Base-by-base conservation (phyloP, 169 alveolate species). In the Eimeria brunetti region DNA sequence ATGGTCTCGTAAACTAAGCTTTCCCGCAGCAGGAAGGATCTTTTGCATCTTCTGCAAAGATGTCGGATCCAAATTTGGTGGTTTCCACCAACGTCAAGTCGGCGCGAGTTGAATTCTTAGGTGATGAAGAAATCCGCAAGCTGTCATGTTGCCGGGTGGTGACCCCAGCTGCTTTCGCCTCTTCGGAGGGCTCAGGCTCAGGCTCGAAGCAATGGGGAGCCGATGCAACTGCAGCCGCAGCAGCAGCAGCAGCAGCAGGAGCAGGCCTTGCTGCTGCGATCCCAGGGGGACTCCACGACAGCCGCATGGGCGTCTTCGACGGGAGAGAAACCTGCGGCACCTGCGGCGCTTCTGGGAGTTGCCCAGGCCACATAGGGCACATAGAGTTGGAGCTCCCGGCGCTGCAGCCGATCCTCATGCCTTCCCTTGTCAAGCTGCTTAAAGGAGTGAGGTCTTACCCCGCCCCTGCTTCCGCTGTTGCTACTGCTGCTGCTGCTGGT, bases 351-450 rank as follows among this genome's bases (percentile, higher is more conserved):
- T 62, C 89, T 36, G 85, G 95, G 51, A 84, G 85, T 51, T 90
- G 95, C 76, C 95, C 95, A 22, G 95, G 95, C 46, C 95, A 90
- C 30, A 30, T 78, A 27, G 95, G 95, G 18, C 95, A 90, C 83
- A 58, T 90, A n/a, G 90, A 90, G 53, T 69, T 90, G 64, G 95
- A 83, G 53, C 78, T 90, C 36, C 95, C 95, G 1, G 90, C 75
- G 36, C 71, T 90, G 64, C 89, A 90, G 75, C 95, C 95, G 44
- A 78, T 78, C 64, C 83, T 90, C 14, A 36, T 90, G 53, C 89
- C 90, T 36, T 53, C 90, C 5, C 95, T 90, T 7, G 95, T 90
- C 12, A 75, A 90, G 38, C 81, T 90, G 33, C 80, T 90, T 8
- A 90, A 76, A 44, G 81, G 85, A 60, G 95, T 90, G 38, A 24